Evolutionary conservation across 148 eudicot genomes (phyloP).

Genomic region (Mesembryanthemum crystallinum): DNA sequence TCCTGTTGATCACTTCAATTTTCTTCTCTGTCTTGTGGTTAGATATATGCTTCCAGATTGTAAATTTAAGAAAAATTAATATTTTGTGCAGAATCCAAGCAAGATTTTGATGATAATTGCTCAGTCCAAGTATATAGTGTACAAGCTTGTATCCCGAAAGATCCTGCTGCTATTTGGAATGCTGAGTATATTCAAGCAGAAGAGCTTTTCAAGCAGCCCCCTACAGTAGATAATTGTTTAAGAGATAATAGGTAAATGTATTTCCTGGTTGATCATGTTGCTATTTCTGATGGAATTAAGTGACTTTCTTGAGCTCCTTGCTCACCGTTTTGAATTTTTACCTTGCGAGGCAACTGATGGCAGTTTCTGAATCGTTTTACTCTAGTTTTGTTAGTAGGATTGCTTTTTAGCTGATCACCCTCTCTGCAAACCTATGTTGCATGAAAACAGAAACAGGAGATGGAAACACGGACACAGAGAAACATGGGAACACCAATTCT

Average conservation of each 20-base stretch:
- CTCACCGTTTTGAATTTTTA: neutral
- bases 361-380: neutral
- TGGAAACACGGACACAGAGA: too few species aligned
- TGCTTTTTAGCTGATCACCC: neutral
- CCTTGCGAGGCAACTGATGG: neutral
- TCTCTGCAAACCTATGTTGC: neutral
- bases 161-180: slow-evolving; percentile 89
- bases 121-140: slow-evolving; percentile 96
- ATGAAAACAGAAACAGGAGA: too few species aligned
- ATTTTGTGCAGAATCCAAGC: slow-evolving; percentile 64
- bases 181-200: slow-evolving; percentile 92
- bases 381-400: neutral
- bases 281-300: neutral
- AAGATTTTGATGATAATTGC: slow-evolving; percentile 72
- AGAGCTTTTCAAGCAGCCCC: slow-evolving; percentile 80
- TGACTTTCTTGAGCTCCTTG: neutral
- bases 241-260: slow-evolving; percentile 73
- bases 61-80: neutral
- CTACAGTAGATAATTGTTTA: slow-evolving; percentile 67
- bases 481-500: too few species aligned
- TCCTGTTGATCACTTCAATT: neutral
- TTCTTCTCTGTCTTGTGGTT: neutral
- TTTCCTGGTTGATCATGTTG: slow-evolving; percentile 7
- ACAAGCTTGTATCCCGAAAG: slow-evolving; percentile 88
- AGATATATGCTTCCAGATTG: neutral